A percentile compares a stretch with the other conserved stretches of the same genome.
Conservation (phyloP, 805 yeast genomes). For the Ogataea pini region DNA sequence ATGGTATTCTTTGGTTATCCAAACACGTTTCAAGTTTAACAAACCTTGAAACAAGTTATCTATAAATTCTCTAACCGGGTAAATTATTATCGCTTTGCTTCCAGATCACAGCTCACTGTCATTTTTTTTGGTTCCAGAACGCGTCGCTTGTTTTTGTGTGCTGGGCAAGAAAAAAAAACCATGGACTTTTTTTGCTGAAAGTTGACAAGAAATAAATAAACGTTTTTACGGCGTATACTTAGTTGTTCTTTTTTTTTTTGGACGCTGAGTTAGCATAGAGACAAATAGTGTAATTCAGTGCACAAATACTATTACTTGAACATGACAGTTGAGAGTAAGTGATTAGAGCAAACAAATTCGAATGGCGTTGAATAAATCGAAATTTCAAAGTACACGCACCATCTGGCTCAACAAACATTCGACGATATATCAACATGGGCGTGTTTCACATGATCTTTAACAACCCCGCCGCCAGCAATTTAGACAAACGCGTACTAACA, state of each 20-base stretch:
- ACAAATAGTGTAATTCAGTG: background rate
- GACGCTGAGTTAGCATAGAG: conserved; percentile 1
- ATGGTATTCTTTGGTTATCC: background rate
- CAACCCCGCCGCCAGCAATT: background rate
- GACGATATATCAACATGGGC: background rate
- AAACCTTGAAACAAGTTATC: too few species aligned
- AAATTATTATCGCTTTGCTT: conserved; percentile 5
- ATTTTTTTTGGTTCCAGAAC: conserved; percentile 1
- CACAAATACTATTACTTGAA: background rate
- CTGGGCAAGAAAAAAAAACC: conserved; percentile 2
- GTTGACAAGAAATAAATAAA: conserved; percentile 6
- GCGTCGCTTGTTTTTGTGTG: conserved; percentile 9
- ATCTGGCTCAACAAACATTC: background rate
- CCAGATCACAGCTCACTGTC: background rate
- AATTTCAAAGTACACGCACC: conserved; percentile 10
- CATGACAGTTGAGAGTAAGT: conserved; percentile 30
- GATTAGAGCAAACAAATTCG: background rate
- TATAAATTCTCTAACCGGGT: conserved; percentile 9
- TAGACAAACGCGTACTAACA: conserved; percentile 1
- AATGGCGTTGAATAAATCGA: background rate
- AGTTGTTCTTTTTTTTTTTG: conserved; percentile 5
- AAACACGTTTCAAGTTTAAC: background rate
- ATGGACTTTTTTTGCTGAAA: background rate
- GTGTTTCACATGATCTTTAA: background rate
- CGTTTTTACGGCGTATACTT: conserved; percentile 4